These are phyloP conservation scores for Symbiodinium pilosum DNA, from an alignment of 73 alveolate species.

Conservation along the genomic window DNA sequence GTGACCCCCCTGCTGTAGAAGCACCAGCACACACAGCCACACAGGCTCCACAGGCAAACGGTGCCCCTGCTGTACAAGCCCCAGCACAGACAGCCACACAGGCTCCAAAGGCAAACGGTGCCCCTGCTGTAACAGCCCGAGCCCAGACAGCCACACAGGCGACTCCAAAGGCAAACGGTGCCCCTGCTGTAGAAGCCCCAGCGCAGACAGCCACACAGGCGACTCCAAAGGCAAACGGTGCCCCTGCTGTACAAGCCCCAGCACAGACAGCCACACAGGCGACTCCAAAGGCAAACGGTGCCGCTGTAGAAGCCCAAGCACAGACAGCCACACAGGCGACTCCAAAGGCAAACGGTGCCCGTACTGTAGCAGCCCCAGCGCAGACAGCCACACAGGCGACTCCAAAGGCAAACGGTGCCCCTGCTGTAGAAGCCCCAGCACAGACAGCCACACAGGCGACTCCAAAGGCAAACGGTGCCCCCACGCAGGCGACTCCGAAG, in stretches of 20 bases:
- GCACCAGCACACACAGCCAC: too few relatives aligned
- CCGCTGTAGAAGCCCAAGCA: background rate
- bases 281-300: background rate
- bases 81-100: too few relatives aligned
- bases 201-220: too few relatives aligned
- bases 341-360: background rate
- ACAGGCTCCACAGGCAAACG: too few relatives aligned
- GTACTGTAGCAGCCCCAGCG: background rate
- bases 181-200: background rate
- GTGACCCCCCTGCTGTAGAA: background rate
- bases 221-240: too few relatives aligned
- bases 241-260: too few relatives aligned
- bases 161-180: background rate
- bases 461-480: background rate
- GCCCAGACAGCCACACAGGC: background rate
- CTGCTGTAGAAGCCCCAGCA: too few relatives aligned
- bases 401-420: too few relatives aligned
- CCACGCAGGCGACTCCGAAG: background rate
- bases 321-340: background rate
- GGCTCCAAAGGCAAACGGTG: background rate
- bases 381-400: too few relatives aligned
- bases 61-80: too few relatives aligned
- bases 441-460: too few relatives aligned
- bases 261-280: too few relatives aligned
- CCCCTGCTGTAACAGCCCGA: background rate